Evolutionary conservation across 2,329 filamentous ascomycete species (phyloP), one percentile per base, ranked within the genome.

Genomic region (Neofusicoccum parvum): DNA sequence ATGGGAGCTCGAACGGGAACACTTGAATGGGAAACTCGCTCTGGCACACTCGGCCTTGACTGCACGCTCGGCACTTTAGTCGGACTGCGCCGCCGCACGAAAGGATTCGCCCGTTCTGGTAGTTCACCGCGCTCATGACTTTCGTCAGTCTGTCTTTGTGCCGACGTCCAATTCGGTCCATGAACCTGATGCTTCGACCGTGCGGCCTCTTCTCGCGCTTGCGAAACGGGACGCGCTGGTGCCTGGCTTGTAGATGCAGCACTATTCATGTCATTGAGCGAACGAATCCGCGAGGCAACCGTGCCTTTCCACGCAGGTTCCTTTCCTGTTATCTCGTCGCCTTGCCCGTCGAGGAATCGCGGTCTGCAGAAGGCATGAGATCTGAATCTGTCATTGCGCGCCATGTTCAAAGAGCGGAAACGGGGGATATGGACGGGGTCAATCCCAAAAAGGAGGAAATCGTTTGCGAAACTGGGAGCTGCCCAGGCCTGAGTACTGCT

Each of bases 271-370:
- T 65, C 63, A 23, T 65, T 65, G 20, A 65, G 17, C 2, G 51
- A 59, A 6, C 63, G 63, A n/a, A 65, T 51, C n/a, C 63, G 63
- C 34, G 63, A 65, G 9, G 63, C 63, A 3, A 65, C 63, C 7
- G 63, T 65, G 27, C 63, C 63, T 59, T 59, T 48, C 51, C 51
- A 39, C 9, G 41, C 20, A 2, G 36, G 43, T 6, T 34, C 20
- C 17, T 41, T 51, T 15, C 11, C 46, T 12, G 20, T 20, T 10
- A 27, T 43, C 15, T 56, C 43, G 27, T 65, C 63, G n/a, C 37
- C 36, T n/a, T 59, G 63, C 50, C 63, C 63, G 20, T 65, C 63
- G n/a, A 65, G n/a, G 12, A 23, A 49, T 23, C 46, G 59, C 6
- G 45, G 37, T 15, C 14, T 51, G 15, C 46, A 63, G n/a, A 49